Base-by-base conservation (phyloP, 148 eudicot genomes). In the Mesembryanthemum crystallinum region DNA sequence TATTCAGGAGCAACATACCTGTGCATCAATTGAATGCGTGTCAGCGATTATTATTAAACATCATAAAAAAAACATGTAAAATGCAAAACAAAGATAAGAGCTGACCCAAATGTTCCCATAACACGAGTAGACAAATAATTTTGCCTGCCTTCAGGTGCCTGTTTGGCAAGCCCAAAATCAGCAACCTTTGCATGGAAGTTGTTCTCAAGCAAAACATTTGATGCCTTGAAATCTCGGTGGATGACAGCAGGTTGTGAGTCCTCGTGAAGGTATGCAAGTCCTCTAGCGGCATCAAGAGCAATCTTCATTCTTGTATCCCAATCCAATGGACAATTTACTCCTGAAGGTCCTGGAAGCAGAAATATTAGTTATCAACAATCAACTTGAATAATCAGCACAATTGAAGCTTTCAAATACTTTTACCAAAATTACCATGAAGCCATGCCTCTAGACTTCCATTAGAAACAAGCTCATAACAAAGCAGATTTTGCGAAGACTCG, bases 51-150 rank as follows among this genome's bases (percentile, higher is more conserved):
- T 28, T n/a, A 64, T 23, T 29, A 6, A 45, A n/a, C 47, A 68
- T 27, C 9, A 52, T 5, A 27, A 30, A 37, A 80, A 49, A 29
- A 61, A 70, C 18, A 54, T 37, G 45, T 28, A 6, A 21, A 37
- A 37, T 49, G 64, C 33, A 58, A 73, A 57, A 43, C 33, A 73
- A 73, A 63, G 58, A 61, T 28, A 54, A 29, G 28, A 25, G 76
- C 98, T 89, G 73, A 92, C 97, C 98, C 98, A 73, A 94, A 94
- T 75, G 98, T 94, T 79, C 97, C 98, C 97, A 94, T 92, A 69
- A 94, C 97, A 69, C 98, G 89, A 42, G 97, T 94, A 66, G 98
- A 90, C 82, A 94, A 72, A 84, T 90, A 88, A 74, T 83, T 94
- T 64, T 83, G 79, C 77, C 88, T 78, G 86, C 97, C 98, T 86